Percentiles rank a stretch among this genome's conserved stretches.
These are phyloP conservation scores for Nitzschia sp. DNA, from an alignment of 108 stramenopile genomes.

Conservation along the genomic window DNA sequence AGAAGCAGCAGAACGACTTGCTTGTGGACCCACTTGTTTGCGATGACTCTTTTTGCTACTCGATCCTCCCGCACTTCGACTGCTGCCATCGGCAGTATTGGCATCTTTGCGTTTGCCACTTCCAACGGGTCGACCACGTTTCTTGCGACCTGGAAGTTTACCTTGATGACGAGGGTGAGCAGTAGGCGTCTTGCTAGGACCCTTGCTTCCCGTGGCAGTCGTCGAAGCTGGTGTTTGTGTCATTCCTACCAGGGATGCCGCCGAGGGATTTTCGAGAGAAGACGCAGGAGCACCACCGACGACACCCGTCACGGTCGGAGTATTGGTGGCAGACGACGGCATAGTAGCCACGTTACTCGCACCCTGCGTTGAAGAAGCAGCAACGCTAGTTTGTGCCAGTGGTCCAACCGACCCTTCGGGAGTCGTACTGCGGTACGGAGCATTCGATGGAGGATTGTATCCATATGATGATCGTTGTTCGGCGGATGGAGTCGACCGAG, in stretches of 20 bases:
- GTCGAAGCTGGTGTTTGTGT: not conserved
- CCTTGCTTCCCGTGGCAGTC: not conserved
- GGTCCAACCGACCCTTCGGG: not conserved
- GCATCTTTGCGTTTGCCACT: not conserved
- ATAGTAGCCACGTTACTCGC: no score
- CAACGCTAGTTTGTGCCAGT: not conserved
- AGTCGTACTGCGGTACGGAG: not conserved
- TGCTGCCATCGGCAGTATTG: not conserved
- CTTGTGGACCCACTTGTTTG: not conserved
- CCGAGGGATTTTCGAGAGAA: not conserved
- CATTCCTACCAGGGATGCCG: not conserved
- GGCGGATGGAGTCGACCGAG: not conserved
- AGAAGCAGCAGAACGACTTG: not conserved
- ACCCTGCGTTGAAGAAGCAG: no score
- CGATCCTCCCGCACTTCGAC: not conserved
- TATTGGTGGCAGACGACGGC: no score
- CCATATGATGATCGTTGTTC: not conserved
- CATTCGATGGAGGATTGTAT: conserved; percentile 1
- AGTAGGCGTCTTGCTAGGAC: not conserved
- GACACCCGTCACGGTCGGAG: not conserved
- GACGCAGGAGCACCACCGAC: not conserved
- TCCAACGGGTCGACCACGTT: conserved; percentile 1
- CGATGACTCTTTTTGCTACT: not conserved
- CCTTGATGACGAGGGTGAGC: conserved; percentile 12
- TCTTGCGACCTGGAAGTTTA: conserved; percentile 4